Percentiles rank a stretch among this genome's conserved stretches.
Evolutionary conservation across 495 filamentous ascomycete genomes (phyloP).

Genomic region (Durotheca rogersii): DNA sequence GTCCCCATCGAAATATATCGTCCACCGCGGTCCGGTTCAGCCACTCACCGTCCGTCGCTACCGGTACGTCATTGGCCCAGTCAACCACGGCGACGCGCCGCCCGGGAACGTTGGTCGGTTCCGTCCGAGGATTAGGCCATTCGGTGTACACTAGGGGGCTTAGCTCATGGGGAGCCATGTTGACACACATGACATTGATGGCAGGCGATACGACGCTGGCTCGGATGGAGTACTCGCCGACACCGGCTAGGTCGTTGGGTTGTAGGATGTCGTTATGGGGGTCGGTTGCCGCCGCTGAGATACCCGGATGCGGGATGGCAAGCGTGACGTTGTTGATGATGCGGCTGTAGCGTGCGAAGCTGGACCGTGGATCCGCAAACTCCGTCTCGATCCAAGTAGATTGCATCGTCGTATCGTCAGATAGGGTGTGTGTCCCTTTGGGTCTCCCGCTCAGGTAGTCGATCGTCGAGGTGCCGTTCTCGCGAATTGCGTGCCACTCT

Average conservation of each 20-base stretch:
- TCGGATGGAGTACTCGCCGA: slow-evolving; percentile 63
- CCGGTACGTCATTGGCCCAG: slow-evolving; percentile 36
- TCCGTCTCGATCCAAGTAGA: slow-evolving; percentile 60
- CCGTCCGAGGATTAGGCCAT: slow-evolving; percentile 52
- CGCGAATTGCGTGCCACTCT: slow-evolving; percentile 50
- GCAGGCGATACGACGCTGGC: slow-evolving; percentile 66
- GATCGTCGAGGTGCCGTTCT: slow-evolving; percentile 39
- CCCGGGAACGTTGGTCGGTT: slow-evolving; percentile 20
- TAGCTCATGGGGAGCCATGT: slow-evolving; percentile 58
- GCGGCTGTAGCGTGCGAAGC: slow-evolving; percentile 48
- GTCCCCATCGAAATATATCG: slow-evolving; percentile 66
- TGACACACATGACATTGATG: slow-evolving; percentile 69
- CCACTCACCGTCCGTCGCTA: slow-evolving; percentile 36
- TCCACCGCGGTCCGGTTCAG: slow-evolving; percentile 64
- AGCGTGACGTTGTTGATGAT: slow-evolving; percentile 72
- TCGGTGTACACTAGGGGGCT: slow-evolving; percentile 59
- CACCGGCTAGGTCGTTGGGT: slow-evolving; percentile 61
- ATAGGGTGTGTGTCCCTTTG: slow-evolving; percentile 54
- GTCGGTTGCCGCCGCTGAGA: slow-evolving; percentile 61
- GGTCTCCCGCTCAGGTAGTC: slow-evolving; percentile 48
- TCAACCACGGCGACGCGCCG: slow-evolving; percentile 27
- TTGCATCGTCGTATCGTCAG: slow-evolving; percentile 64
- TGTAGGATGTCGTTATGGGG: slow-evolving; percentile 63
- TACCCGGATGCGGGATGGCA: slow-evolving; percentile 69
- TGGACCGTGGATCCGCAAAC: slow-evolving; percentile 45